Percentiles rank a stretch among this genome's conserved stretches.
Evolutionary conservation across 139 green algal genomes (phyloP).

Genomic region (Closterium sp.): DNA sequence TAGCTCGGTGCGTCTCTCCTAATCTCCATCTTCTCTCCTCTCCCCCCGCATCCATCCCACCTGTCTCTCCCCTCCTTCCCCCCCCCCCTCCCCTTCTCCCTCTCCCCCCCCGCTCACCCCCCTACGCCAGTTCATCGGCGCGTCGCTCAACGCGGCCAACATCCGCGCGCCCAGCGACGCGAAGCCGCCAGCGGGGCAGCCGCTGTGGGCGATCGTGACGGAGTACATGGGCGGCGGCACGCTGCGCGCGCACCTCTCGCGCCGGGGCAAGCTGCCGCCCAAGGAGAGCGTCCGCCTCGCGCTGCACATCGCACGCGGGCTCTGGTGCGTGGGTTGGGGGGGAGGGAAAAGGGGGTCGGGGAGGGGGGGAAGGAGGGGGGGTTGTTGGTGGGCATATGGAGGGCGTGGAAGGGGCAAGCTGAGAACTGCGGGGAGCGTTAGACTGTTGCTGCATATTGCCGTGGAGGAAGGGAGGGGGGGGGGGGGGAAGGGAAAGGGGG

Average conservation of each 20-base stretch:
- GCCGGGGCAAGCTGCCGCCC: neutral
- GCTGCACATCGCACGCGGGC: slow-evolving; percentile 24
- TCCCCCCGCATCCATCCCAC: neutral
- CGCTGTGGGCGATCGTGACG: slow-evolving; percentile 35
- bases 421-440: no score
- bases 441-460: no score
- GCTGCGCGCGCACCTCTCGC: slow-evolving; percentile 9
- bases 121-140: neutral
- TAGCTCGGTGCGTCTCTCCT: neutral
- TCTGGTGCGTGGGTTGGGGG: slow-evolving; percentile 6
- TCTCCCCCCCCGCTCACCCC: neutral
- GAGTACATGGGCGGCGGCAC: slow-evolving; percentile 29
- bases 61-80: neutral
- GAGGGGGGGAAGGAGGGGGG: neutral
- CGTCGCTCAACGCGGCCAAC: slow-evolving; percentile 9
- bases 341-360: no score
- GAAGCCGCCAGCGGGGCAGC: neutral
- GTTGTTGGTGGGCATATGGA: neutral
- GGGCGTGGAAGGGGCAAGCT: neutral
- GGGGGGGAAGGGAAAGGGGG: no score
- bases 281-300: slow-evolving; percentile 15
- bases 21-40: neutral
- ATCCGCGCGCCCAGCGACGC: neutral
- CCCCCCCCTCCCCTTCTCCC: neutral
- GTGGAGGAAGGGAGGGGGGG: no score